A percentile compares a stretch with the other conserved stretches of the same genome.
Evolutionary conservation across 1,284 basidiomycete species (phyloP).

Genomic region (Moesziomyces sp.): DNA sequence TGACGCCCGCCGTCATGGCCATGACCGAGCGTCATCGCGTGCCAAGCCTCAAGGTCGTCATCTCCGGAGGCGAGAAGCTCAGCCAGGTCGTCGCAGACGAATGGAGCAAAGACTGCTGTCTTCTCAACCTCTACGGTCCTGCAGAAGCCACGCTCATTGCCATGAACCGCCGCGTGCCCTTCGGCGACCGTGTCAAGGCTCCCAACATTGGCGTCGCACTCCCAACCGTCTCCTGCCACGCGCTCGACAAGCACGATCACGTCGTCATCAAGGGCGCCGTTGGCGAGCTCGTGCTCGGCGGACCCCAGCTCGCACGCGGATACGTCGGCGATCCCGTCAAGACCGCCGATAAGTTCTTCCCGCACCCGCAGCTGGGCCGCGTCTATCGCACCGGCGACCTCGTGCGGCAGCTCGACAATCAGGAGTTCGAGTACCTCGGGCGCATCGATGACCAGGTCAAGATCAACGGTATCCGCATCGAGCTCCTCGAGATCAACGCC

Average conservation of each 20-base stretch:
- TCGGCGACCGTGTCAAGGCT: constrained; percentile 65
- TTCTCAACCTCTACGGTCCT: constrained; percentile 67
- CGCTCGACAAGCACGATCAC: constrained; percentile 55
- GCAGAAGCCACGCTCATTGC: constrained; percentile 66
- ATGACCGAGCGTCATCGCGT: constrained; percentile 63
- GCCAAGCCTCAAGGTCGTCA: constrained; percentile 65
- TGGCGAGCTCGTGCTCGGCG: constrained; percentile 67
- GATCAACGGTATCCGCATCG: constrained; percentile 69
- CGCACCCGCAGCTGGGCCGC: constrained; percentile 58
- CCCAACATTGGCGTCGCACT: constrained; percentile 68
- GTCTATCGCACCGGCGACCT: constrained; percentile 67
- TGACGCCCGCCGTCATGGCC: constrained; percentile 69
- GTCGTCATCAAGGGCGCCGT: constrained; percentile 67
- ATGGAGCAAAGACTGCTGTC: constrained; percentile 66
- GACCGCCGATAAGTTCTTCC: constrained; percentile 64
- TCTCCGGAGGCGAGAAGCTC: constrained; percentile 69
- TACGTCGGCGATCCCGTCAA: constrained; percentile 64
- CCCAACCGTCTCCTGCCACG: constrained; percentile 64
- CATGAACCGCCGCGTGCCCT: constrained; percentile 61
- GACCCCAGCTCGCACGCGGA: constrained; percentile 61
- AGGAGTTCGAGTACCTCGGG: constrained; percentile 68
- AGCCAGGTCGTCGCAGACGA: constrained; percentile 68
- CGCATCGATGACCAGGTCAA: constrained; percentile 69
- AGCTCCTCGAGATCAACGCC: constrained; percentile 69
- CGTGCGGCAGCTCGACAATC: constrained; percentile 64